Evolutionary conservation across 176 grass and related monocot species (phyloP).

Genomic region (Guadua angustifolia): DNA sequence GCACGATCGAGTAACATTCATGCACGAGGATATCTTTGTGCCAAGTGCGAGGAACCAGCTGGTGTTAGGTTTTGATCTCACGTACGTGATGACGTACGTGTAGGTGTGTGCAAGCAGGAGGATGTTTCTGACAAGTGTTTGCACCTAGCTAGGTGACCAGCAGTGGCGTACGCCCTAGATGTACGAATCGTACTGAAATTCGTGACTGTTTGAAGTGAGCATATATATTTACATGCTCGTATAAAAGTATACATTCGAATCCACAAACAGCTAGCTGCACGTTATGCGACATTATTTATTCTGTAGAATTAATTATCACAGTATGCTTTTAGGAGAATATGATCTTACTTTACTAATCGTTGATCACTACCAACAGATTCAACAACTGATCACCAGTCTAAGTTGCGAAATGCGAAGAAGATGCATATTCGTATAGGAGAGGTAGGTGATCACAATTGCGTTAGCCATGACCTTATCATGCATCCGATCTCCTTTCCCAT

Average conservation of each 20-base stretch:
- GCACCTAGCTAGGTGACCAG: too few relatives aligned
- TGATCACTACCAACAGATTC: background rate
- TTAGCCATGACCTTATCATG: slow-evolving; percentile 47
- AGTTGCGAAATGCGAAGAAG: background rate
- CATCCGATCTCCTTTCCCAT: slow-evolving; percentile 28
- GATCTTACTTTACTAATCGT: too few relatives aligned
- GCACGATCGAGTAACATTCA: background rate
- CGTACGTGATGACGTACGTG: slow-evolving; percentile 42
- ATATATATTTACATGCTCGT: too few relatives aligned
- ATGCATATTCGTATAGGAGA: slow-evolving; percentile 26
- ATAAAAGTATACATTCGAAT: too few relatives aligned
- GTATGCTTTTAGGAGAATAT: too few relatives aligned
- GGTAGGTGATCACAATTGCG: slow-evolving; percentile 24
- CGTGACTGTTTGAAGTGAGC: too few relatives aligned
- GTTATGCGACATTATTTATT: background rate
- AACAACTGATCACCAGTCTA: background rate
- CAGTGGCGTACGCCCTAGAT: too few relatives aligned
- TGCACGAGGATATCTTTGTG: background rate
- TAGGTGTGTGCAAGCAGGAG: too few relatives aligned
- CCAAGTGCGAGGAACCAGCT: background rate
- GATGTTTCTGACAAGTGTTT: too few relatives aligned
- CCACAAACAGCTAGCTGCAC: too few relatives aligned
- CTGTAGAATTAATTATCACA: background rate
- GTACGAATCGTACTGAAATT: too few relatives aligned
- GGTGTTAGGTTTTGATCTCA: slow-evolving; percentile 38